These are phyloP conservation scores for Sarocladium kiliense DNA, from an alignment of 2,329 filamentous ascomycete species.

Conservation along the genomic window DNA sequence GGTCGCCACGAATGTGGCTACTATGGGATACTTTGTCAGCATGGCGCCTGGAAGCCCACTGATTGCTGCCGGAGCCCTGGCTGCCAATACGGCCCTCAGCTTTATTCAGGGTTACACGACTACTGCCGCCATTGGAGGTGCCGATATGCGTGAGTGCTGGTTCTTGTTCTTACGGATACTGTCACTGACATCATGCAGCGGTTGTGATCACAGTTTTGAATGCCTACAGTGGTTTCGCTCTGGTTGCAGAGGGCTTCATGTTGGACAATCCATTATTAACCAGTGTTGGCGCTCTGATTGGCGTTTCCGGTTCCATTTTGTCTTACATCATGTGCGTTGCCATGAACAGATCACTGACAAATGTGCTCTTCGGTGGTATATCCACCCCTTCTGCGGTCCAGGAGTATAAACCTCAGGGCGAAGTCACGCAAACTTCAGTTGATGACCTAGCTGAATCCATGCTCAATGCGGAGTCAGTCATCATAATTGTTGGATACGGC, in stretches of 20 bases:
- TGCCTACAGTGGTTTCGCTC: conserved; percentile 83
- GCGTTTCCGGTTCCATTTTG: conserved; percentile 82
- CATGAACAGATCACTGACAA: conserved; percentile 87
- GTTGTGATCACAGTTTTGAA: conserved; percentile 89
- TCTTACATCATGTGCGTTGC: conserved; percentile 85
- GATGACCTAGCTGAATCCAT: conserved; percentile 78
- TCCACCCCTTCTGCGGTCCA: conserved; percentile 41
- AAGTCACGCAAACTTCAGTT: conserved; percentile 70
- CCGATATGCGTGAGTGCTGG: conserved; percentile 66
- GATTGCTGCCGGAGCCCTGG: conserved; percentile 73
- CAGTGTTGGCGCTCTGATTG: conserved; percentile 80
- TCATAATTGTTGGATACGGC: conserved; percentile 86
- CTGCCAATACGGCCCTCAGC: conserved; percentile 70
- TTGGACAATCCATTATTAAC: conserved; percentile 81
- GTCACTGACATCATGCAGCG: conserved; percentile 28
- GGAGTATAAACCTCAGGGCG: conserved; percentile 73
- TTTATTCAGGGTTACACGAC: conserved; percentile 87
- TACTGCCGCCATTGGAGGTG: conserved; percentile 83
- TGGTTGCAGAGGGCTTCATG: conserved; percentile 91
- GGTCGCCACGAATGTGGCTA: conserved; percentile 70
- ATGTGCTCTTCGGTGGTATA: conserved; percentile 76
- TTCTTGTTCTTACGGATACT: background rate
- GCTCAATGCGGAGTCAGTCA: conserved; percentile 73
- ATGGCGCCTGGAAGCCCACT: conserved; percentile 75
- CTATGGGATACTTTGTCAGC: conserved; percentile 78